Conservation (phyloP, 352 stramenopile species). For the Sclerospora graminicola region DNA sequence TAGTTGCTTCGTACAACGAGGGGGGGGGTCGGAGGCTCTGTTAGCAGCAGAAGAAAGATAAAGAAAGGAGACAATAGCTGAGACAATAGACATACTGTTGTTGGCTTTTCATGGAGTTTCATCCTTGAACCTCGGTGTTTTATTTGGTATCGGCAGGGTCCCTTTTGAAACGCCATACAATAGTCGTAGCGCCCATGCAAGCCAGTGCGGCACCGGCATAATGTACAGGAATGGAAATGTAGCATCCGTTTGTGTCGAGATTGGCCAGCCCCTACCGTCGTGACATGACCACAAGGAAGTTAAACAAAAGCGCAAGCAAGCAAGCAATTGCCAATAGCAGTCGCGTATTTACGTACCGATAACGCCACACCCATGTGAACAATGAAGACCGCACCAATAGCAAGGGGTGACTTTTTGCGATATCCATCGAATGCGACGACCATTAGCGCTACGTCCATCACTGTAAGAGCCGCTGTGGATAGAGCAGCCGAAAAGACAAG, state of each 20-base stretch:
- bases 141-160: conserved; percentile 18
- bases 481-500: conserved; percentile 59
- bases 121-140: background rate
- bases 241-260: conserved; percentile 67
- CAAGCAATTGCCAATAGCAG: background rate
- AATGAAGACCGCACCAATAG: conserved; percentile 42
- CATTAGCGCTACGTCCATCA: conserved; percentile 75
- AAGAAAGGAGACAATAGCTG: too few relatives aligned
- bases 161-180: conserved; percentile 37
- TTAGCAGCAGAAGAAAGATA: too few relatives aligned
- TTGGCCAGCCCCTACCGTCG: conserved; percentile 49
- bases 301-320: conserved; percentile 1
- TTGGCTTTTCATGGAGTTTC: too few relatives aligned
- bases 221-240: conserved; percentile 63
- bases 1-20: background rate
- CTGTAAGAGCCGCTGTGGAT: conserved; percentile 62
- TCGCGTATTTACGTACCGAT: conserved; percentile 26
- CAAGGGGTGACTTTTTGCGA: conserved; percentile 41
- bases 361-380: conserved; percentile 68
- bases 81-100: too few relatives aligned
- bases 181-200: conserved; percentile 25
- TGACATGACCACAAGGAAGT: background rate
- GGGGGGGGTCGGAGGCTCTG: background rate
- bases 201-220: conserved; percentile 51
- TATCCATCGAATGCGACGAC: conserved; percentile 76